Evolutionary conservation across 371 early-diverging fungal genomes (phyloP).

Genomic region (Actinomortierella wolfii): DNA sequence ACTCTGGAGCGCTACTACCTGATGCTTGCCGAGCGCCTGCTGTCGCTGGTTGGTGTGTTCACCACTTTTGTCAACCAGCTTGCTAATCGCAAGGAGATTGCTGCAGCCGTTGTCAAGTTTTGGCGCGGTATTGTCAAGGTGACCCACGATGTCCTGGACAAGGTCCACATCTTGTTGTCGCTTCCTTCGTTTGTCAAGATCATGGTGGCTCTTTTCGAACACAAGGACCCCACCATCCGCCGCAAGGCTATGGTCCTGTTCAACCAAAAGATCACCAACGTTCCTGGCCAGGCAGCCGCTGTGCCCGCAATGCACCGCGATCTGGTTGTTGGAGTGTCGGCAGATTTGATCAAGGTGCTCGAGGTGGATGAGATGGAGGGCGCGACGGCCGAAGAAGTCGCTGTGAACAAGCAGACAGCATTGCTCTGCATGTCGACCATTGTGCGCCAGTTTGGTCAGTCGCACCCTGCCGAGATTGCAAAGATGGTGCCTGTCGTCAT

Average conservation of each 20-base stretch:
- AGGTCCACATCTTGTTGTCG: slow-evolving; percentile 77
- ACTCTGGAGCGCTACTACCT: slow-evolving; percentile 59
- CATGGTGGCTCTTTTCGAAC: slow-evolving; percentile 66
- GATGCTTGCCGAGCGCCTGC: slow-evolving; percentile 53
- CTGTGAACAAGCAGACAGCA: slow-evolving; percentile 80
- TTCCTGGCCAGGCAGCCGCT: slow-evolving; percentile 48
- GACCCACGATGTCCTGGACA: slow-evolving; percentile 75
- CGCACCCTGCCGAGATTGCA: slow-evolving; percentile 65
- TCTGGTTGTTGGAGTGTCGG: slow-evolving; percentile 41
- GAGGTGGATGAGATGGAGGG: slow-evolving; percentile 53
- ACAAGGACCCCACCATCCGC: slow-evolving; percentile 71
- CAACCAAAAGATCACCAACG: slow-evolving; percentile 65
- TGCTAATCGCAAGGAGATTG: slow-evolving; percentile 44
- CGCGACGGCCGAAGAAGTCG: slow-evolving; percentile 51
- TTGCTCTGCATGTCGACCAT: slow-evolving; percentile 80
- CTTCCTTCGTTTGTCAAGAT: slow-evolving; percentile 76
- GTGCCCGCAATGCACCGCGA: slow-evolving; percentile 25
- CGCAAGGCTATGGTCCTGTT: slow-evolving; percentile 84
- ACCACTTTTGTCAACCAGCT: slow-evolving; percentile 51
- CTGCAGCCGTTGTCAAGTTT: slow-evolving; percentile 52
- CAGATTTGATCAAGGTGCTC: slow-evolving; percentile 35
- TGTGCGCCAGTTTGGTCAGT: slow-evolving; percentile 66
- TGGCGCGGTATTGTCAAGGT: slow-evolving; percentile 67
- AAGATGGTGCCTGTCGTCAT: slow-evolving; percentile 64
- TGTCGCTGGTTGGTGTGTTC: slow-evolving; percentile 63